These are phyloP conservation scores for Elsinoe australis DNA, from an alignment of 2,329 filamentous ascomycete species.

Conservation along the genomic window DNA sequence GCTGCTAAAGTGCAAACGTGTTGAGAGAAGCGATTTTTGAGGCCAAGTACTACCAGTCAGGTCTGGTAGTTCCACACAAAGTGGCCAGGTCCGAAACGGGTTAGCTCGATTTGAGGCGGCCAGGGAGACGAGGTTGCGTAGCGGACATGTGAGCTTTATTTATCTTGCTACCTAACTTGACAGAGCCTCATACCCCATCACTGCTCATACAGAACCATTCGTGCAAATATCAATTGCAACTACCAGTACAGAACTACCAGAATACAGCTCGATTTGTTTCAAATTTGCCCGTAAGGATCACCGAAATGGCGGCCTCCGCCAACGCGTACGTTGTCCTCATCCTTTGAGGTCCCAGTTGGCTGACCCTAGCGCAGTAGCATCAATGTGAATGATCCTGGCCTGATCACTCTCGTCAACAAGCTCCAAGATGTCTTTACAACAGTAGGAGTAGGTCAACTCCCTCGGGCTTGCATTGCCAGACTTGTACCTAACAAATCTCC, in stretches of 20 bases:
- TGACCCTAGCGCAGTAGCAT: conserved; percentile 43
- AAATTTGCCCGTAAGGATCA: too few relatives aligned
- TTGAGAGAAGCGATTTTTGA: too few relatives aligned
- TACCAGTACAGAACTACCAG: too few relatives aligned
- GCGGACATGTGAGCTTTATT: conserved; percentile 8
- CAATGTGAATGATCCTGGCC: conserved; percentile 62
- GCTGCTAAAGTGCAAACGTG: too few relatives aligned
- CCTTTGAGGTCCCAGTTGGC: not conserved
- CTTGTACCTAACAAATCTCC: conserved; percentile 3
- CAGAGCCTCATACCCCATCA: conserved; percentile 8
- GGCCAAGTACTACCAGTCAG: too few relatives aligned
- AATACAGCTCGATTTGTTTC: too few relatives aligned
- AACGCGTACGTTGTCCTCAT: conserved; percentile 17
- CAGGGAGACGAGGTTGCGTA: not conserved
- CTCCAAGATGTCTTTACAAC: conserved; percentile 99
- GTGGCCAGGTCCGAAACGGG: too few relatives aligned
- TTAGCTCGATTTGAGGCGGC: too few relatives aligned
- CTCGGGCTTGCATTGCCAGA: not conserved
- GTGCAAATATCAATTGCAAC: not conserved
- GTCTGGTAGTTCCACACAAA: too few relatives aligned
- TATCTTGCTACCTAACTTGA: conserved; percentile 14
- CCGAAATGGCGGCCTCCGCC: conserved; percentile 21
- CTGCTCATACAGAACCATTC: not conserved
- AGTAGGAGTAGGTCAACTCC: conserved; percentile 60
- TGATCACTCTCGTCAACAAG: conserved; percentile 89